Evolutionary conservation across 139 green algal species (phyloP).

Genomic region (Chlorella ohadii): DNA sequence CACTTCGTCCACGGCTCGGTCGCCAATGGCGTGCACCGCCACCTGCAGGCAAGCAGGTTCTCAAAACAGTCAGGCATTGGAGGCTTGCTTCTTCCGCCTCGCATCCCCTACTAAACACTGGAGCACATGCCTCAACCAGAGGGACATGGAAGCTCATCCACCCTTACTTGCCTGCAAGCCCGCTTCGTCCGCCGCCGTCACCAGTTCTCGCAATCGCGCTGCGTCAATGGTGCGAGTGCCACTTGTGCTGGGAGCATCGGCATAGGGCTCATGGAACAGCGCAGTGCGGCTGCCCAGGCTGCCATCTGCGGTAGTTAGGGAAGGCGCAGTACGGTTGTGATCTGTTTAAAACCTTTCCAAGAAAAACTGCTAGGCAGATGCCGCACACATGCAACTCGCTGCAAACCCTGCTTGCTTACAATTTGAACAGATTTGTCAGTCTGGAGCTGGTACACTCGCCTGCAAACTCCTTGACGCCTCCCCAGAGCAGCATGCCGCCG

Average conservation of each 20-base stretch:
- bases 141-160: too few relatives aligned
- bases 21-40: constrained; percentile 81
- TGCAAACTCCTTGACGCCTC: constrained; percentile 79
- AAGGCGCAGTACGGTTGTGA: too few relatives aligned
- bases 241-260: constrained; percentile 31
- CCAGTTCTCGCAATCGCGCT: constrained; percentile 21
- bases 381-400: too few relatives aligned
- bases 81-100: too few relatives aligned
- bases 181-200: background rate
- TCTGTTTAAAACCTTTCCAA: too few relatives aligned
- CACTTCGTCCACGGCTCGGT: constrained; percentile 79
- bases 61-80: too few relatives aligned
- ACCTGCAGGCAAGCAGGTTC: constrained; percentile 46
- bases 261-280: constrained; percentile 69
- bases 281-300: constrained; percentile 73
- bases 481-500: constrained; percentile 62
- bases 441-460: too few relatives aligned
- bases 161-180: constrained; percentile 20
- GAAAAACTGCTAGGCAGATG: too few relatives aligned
- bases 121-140: too few relatives aligned
- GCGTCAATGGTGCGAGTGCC: constrained; percentile 30
- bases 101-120: too few relatives aligned
- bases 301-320: constrained; percentile 61
- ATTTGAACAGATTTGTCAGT: too few relatives aligned
- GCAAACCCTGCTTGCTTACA: too few relatives aligned